These are phyloP conservation scores for Aspergillus ochraceoroseus DNA, from an alignment of 2,329 filamentous ascomycete species.

Conservation along the genomic window DNA sequence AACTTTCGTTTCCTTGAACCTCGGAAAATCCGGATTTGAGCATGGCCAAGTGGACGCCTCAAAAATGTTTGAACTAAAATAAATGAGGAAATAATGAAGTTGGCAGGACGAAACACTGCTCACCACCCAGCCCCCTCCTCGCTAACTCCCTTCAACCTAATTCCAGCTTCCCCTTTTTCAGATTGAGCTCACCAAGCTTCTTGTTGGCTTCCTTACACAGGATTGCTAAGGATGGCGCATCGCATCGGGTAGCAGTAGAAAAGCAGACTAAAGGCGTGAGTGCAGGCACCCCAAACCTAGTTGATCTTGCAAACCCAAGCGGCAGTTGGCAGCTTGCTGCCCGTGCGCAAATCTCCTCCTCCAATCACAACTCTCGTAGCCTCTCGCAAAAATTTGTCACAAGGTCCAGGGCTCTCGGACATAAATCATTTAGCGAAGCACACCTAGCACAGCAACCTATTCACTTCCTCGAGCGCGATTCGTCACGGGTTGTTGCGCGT, in stretches of 20 bases:
- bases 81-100: constrained; percentile 13
- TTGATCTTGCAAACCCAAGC: constrained; percentile 20
- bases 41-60: constrained; percentile 10
- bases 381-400: constrained; percentile 29
- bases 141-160: no score
- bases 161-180: constrained; percentile 6
- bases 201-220: constrained; percentile 9
- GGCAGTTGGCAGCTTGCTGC: constrained; percentile 22
- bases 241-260: constrained; percentile 18
- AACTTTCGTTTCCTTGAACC: constrained; percentile 10
- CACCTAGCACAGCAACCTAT: constrained; percentile 18
- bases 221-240: constrained; percentile 14
- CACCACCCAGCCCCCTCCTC: constrained; percentile 12
- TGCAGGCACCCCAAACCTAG: constrained; percentile 18
- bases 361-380: constrained; percentile 23
- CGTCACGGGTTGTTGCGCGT: constrained; percentile 28
- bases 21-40: constrained; percentile 12
- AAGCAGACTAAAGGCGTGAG: constrained; percentile 16
- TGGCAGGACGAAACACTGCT: constrained; percentile 16
- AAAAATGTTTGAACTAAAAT: constrained; percentile 11
- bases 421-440: constrained; percentile 21
- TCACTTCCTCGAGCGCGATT: constrained; percentile 24
- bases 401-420: constrained; percentile 27
- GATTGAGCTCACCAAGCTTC: constrained; percentile 8
- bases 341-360: constrained; percentile 21